These are phyloP conservation scores for Trifolium fragiferum DNA, from an alignment of 306 rosid genomes.

Conservation along the genomic window DNA sequence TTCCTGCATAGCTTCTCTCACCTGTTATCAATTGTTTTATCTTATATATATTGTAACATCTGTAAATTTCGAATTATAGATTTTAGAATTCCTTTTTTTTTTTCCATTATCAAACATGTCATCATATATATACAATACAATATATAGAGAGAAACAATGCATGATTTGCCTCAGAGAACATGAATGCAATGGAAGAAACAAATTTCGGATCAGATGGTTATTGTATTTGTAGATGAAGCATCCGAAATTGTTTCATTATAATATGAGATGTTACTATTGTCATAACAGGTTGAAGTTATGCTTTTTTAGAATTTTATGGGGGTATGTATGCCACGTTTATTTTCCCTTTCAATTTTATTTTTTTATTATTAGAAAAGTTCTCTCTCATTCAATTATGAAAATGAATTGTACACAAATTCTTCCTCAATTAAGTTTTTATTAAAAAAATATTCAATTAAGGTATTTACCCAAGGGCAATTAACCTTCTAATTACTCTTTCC, in stretches of 20 bases:
- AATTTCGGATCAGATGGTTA: slow-evolving; percentile 27
- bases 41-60: neutral
- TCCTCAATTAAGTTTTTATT: too few species aligned
- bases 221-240: neutral
- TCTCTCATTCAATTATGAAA: too few species aligned
- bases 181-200: slow-evolving; percentile 15
- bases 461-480: neutral
- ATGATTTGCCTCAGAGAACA: slow-evolving; percentile 23
- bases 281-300: slow-evolving; percentile 4
- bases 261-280: slow-evolving; percentile 9
- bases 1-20: slow-evolving; percentile 33
- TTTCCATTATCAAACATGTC: slow-evolving; percentile 17
- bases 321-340: neutral
- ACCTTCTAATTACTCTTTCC: neutral
- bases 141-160: slow-evolving; percentile 11
- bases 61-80: slow-evolving; percentile 48
- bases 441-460: too few species aligned
- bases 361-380: too few species aligned
- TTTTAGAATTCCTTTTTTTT: neutral
- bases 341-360: too few species aligned
- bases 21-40: slow-evolving; percentile 16
- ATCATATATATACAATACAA: neutral
- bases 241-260: slow-evolving; percentile 2
- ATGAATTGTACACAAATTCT: too few species aligned
- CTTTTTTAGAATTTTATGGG: neutral